phyloP scores from a whole-genome alignment of 306 rosid species.

The Biancaea sappan region DNA sequence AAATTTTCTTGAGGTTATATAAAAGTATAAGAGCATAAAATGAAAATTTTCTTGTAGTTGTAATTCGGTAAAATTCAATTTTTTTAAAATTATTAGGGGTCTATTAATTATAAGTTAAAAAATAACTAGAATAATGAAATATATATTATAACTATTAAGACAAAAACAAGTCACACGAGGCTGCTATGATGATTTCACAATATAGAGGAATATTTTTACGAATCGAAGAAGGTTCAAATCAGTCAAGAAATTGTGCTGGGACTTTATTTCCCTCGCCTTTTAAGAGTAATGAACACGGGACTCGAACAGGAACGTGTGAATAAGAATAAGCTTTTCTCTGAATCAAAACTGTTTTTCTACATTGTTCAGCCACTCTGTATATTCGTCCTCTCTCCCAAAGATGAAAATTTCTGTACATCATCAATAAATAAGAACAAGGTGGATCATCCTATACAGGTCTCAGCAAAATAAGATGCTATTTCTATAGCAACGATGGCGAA shows the following conservation, averaged over 20 bases:
- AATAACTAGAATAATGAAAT: too few species aligned
- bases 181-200: neutral
- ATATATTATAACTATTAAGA: too few species aligned
- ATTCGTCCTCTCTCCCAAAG: neutral
- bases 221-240: neutral
- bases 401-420: slow-evolving; percentile 30
- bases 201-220: neutral
- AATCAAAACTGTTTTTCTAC: slow-evolving; percentile 32
- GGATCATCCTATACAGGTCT: slow-evolving; percentile 12
- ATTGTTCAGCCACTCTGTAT: neutral
- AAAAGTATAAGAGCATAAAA: too few species aligned
- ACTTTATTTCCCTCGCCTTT: neutral
- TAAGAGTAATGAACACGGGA: too few species aligned
- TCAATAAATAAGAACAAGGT: neutral
- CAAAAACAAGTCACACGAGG: neutral
- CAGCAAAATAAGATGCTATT: slow-evolving; percentile 29
- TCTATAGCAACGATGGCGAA: slow-evolving; percentile 7
- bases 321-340: slow-evolving; percentile 6
- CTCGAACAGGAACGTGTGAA: neutral
- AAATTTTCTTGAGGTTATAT: too few species aligned
- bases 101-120: too few species aligned
- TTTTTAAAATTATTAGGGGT: too few species aligned
- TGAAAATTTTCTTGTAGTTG: too few species aligned
- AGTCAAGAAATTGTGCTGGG: neutral
- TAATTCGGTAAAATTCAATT: too few species aligned